Conservation (phyloP, 2,329 filamentous ascomycete genomes). For the Hymenoscyphus occultus region DNA sequence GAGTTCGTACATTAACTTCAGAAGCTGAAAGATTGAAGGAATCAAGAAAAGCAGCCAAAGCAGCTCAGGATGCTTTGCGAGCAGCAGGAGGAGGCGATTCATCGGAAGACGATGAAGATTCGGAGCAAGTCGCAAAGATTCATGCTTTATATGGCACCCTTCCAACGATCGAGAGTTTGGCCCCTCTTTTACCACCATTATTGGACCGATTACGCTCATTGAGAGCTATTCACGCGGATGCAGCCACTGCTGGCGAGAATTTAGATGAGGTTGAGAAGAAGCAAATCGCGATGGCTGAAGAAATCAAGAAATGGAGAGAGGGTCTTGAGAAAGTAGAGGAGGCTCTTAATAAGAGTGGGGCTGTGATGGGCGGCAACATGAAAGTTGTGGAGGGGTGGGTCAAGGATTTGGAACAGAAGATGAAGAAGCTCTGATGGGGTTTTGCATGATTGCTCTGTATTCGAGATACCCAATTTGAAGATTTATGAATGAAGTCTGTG, state of each 20-base stretch:
- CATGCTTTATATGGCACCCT: slow-evolving; percentile 88
- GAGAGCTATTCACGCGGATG: slow-evolving; percentile 80
- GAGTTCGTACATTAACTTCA: slow-evolving; percentile 65
- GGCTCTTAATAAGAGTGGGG: slow-evolving; percentile 67
- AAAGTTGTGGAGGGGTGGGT: slow-evolving; percentile 87
- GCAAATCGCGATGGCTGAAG: slow-evolving; percentile 77
- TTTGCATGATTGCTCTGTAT: slow-evolving; percentile 15
- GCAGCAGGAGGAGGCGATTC: slow-evolving; percentile 40
- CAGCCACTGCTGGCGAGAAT: slow-evolving; percentile 74
- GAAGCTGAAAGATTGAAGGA: slow-evolving; percentile 73
- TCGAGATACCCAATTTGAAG: slow-evolving; percentile 31
- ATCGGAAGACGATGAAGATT: slow-evolving; percentile 49
- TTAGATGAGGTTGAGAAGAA: slow-evolving; percentile 73
- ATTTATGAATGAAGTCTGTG: slow-evolving; percentile 11
- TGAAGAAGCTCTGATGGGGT: slow-evolving; percentile 48
- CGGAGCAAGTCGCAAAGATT: slow-evolving; percentile 80
- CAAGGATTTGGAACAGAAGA: slow-evolving; percentile 75
- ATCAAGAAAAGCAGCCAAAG: slow-evolving; percentile 58
- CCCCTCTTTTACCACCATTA: slow-evolving; percentile 79
- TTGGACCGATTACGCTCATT: slow-evolving; percentile 83
- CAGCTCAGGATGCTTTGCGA: slow-evolving; percentile 55
- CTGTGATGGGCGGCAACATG: slow-evolving; percentile 73
- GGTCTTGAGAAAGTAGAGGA: slow-evolving; percentile 76
- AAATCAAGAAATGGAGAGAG: slow-evolving; percentile 83
- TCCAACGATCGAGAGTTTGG: slow-evolving; percentile 81